These are phyloP conservation scores for Circinella minor DNA, from an alignment of 371 early-diverging fungal species.

Conservation along the genomic window DNA sequence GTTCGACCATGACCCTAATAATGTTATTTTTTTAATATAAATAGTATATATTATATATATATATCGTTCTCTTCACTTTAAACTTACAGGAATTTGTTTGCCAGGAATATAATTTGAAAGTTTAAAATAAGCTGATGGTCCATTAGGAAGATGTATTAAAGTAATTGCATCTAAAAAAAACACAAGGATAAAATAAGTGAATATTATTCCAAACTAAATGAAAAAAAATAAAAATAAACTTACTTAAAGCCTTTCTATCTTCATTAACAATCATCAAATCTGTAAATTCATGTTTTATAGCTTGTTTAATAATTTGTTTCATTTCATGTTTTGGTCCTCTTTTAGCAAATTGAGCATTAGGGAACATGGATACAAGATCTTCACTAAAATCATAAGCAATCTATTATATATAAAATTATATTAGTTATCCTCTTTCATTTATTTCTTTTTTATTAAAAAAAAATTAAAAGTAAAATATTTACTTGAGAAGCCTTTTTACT, in stretches of 20 bases:
- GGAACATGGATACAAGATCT: constrained; percentile 91
- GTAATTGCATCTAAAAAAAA: constrained; percentile 81
- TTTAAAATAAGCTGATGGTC: constrained; percentile 97
- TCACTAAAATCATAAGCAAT: constrained; percentile 83
- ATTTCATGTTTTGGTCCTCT: constrained; percentile 88
- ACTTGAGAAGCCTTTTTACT: constrained; percentile 67
- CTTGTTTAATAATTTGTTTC: constrained; percentile 89
- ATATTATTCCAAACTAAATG: too few species aligned
- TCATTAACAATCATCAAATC: constrained; percentile 93
- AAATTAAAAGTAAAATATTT: too few species aligned
- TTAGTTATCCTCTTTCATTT: too few species aligned
- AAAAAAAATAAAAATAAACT: constrained; percentile 20
- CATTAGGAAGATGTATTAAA: constrained; percentile 94
- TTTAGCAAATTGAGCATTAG: constrained; percentile 89
- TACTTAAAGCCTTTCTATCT: constrained; percentile 89
- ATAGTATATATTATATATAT: too few species aligned
- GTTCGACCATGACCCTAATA: constrained; percentile 79
- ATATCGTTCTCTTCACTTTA: too few species aligned
- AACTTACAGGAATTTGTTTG: constrained; percentile 74
- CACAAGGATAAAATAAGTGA: constrained; percentile 14
- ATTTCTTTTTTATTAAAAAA: too few species aligned
- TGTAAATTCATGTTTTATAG: constrained; percentile 88
- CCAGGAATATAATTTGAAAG: constrained; percentile 79
- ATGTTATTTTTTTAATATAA: background rate
- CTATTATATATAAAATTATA: constrained; percentile 23